Evolutionary conservation across 2,329 filamentous ascomycete genomes (phyloP).

Genomic region (Botrytis byssoidea): DNA sequence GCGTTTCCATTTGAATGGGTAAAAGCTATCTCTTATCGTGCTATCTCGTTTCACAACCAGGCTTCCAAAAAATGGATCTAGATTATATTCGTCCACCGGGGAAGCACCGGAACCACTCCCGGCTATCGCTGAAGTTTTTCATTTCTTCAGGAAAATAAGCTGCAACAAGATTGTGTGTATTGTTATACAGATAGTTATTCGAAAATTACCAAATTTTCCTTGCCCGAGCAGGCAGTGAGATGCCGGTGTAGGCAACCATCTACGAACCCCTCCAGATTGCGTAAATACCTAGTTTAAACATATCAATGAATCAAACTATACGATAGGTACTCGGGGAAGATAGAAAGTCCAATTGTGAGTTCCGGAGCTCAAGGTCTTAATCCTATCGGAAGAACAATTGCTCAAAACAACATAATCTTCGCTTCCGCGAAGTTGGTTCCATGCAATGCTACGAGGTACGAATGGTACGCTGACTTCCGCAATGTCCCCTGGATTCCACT

Average conservation of each 20-base stretch:
- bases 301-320: not conserved
- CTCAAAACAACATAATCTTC: not conserved
- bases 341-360: too few relatives aligned
- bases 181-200: not conserved
- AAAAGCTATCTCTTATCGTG: not conserved
- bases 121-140: not conserved
- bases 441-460: not conserved
- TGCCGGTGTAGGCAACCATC: not conserved
- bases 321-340: not conserved
- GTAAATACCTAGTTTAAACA: not conserved
- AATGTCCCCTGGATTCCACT: not conserved
- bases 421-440: slow-evolving; percentile 8
- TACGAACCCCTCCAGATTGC: not conserved
- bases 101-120: not conserved
- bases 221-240: not conserved
- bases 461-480: slow-evolving; percentile 13
- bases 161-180: not conserved
- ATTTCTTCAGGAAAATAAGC: not conserved
- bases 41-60: slow-evolving; percentile 3
- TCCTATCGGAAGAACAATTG: not conserved
- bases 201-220: not conserved
- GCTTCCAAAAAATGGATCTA: not conserved
- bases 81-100: not conserved
- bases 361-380: too few relatives aligned
- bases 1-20: not conserved